Evolutionary conservation across 495 filamentous ascomycete species (phyloP).

Genomic region (Oidiodendron maius): DNA sequence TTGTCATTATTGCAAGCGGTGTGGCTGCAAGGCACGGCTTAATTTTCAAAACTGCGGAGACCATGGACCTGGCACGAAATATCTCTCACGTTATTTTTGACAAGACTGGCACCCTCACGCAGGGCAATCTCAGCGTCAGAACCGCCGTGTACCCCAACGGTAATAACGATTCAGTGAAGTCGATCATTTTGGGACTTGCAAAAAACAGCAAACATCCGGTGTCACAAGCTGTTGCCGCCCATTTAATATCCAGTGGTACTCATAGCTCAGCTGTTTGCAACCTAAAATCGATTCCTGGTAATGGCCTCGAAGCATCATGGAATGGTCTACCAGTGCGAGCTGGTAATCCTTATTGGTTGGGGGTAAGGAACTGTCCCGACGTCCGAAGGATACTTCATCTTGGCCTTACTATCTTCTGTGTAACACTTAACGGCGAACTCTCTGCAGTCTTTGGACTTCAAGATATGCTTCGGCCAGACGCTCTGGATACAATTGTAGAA

Average conservation of each 20-base stretch:
- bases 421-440: constrained; percentile 46
- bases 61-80: constrained; percentile 58
- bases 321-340: constrained; percentile 37
- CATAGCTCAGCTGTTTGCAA: constrained; percentile 24
- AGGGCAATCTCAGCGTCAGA: constrained; percentile 49
- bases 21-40: constrained; percentile 63
- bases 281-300: constrained; percentile 42
- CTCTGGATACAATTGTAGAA: constrained; percentile 36
- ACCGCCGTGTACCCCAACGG: constrained; percentile 28
- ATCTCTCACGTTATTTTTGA: constrained; percentile 71
- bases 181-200: constrained; percentile 42
- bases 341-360: constrained; percentile 63
- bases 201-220: constrained; percentile 59
- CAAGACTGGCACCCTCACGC: constrained; percentile 76
- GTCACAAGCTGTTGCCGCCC: constrained; percentile 49
- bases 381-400: constrained; percentile 17
- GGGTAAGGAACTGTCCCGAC: constrained; percentile 35
- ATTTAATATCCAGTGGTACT: constrained; percentile 34
- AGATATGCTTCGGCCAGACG: constrained; percentile 54
- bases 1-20: constrained; percentile 65
- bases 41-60: constrained; percentile 61
- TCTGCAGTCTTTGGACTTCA: constrained; percentile 53
- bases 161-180: not conserved
- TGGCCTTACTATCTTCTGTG: constrained; percentile 58
- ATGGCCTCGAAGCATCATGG: constrained; percentile 31